These are phyloP conservation scores for Salix purpurea DNA, from an alignment of 345 rosid species.

Conservation along the genomic window DNA sequence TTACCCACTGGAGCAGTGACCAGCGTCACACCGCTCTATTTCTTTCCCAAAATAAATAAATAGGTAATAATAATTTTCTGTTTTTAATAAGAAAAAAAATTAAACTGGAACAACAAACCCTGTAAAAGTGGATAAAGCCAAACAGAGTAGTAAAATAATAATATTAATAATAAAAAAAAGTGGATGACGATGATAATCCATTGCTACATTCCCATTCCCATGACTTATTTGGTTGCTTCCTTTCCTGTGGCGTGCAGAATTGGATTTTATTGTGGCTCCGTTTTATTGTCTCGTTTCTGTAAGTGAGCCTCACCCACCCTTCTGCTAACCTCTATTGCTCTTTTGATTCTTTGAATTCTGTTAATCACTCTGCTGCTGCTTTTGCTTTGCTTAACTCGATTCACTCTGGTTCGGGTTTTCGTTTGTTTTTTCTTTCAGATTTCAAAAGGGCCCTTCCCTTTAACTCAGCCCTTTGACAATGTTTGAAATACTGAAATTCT, in stretches of 20 bases:
- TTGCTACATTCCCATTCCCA: slow-evolving; percentile 23
- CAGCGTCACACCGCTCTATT: neutral
- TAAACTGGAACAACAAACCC: no score
- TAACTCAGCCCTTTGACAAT: no score
- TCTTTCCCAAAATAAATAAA: neutral
- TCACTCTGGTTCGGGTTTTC: neutral
- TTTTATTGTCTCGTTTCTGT: slow-evolving; percentile 22
- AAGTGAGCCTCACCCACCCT: slow-evolving; percentile 13
- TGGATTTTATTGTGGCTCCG: slow-evolving; percentile 14
- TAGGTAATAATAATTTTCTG: no score
- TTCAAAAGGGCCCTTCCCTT: no score
- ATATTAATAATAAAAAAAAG: neutral
- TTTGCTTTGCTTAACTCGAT: neutral
- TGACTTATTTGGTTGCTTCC: slow-evolving; percentile 31
- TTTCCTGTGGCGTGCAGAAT: slow-evolving; percentile 24
- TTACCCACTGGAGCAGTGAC: neutral
- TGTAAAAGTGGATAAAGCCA: neutral
- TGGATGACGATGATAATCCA: slow-evolving; percentile 29
- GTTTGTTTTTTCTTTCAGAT: neutral
- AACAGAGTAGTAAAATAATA: neutral
- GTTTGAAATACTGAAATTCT: no score
- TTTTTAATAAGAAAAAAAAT: no score
- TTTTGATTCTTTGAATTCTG: neutral
- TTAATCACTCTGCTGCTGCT: neutral
- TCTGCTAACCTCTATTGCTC: neutral